A percentile compares a stretch with the other conserved stretches of the same genome.
Evolutionary conservation across 148 eudicot genomes (phyloP).

Genomic region (Persicaria tinctoria): DNA sequence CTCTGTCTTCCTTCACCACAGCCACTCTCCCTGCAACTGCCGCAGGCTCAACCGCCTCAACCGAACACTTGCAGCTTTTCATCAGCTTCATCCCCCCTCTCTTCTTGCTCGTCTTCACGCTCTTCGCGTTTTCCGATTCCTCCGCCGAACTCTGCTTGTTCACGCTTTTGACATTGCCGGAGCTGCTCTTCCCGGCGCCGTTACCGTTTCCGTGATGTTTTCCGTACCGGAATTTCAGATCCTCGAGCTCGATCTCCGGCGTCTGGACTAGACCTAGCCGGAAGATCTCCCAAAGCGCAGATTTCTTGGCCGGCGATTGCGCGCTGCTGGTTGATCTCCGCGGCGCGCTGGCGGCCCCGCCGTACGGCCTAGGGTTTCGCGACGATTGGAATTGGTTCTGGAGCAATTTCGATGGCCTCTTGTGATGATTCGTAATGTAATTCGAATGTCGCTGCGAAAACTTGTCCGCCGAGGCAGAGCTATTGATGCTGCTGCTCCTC

Average conservation of each 20-base stretch:
- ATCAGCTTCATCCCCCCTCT: not conserved
- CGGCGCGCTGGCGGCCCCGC: slow-evolving; percentile 13
- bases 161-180: not conserved
- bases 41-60: not conserved
- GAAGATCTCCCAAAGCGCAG: slow-evolving; percentile 50
- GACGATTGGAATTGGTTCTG: slow-evolving; percentile 51
- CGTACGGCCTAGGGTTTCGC: slow-evolving; percentile 73
- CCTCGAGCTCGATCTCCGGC: slow-evolving; percentile 55
- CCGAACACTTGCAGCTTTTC: slow-evolving; percentile 6
- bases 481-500: slow-evolving; percentile 61
- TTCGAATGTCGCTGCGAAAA: slow-evolving; percentile 20
- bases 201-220: slow-evolving; percentile 20
- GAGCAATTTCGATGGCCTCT: slow-evolving; percentile 8
- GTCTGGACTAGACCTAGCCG: slow-evolving; percentile 54
- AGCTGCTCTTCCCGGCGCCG: no score
- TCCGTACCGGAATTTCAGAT: slow-evolving; percentile 29
- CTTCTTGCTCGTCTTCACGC: not conserved
- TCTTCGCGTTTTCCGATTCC: not conserved
- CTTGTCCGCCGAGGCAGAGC: slow-evolving; percentile 18
- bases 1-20: not conserved
- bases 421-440: slow-evolving; percentile 8
- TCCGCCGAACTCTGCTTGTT: not conserved
- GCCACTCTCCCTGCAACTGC: not conserved
- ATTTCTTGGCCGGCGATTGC: slow-evolving; percentile 20
- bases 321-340: slow-evolving; percentile 15